Evolutionary conservation across 1,284 basidiomycete species (phyloP).

Genomic region (Ganoderma multipileum): DNA sequence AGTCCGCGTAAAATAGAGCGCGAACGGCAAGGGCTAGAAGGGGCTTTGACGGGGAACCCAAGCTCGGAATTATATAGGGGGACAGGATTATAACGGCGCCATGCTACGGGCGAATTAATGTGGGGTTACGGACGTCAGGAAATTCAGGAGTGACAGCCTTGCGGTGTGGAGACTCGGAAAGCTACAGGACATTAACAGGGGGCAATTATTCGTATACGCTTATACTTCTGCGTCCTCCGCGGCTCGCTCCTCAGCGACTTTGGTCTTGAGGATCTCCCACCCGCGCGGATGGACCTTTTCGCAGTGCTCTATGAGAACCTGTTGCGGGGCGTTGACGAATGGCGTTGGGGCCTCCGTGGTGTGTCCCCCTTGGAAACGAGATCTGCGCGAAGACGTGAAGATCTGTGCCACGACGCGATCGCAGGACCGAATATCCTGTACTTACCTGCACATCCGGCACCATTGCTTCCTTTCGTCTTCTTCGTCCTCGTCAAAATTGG

Average conservation of each 20-base stretch:
- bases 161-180: not conserved
- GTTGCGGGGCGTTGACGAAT: conserved; percentile 38
- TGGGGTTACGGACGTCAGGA: not conserved
- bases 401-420: not conserved
- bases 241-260: conserved; percentile 20
- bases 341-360: conserved; percentile 40
- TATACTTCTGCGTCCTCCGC: conserved; percentile 9
- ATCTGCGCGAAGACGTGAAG: conserved; percentile 29
- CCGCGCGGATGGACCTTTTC: conserved; percentile 34
- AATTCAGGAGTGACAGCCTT: not conserved
- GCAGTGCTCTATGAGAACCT: conserved; percentile 39
- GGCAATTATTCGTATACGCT: not conserved
- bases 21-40: too few species aligned
- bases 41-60: not conserved
- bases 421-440: conserved; percentile 13
- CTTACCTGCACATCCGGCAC: conserved; percentile 62
- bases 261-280: conserved; percentile 33
- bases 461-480: conserved; percentile 42
- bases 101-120: not conserved
- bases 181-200: not conserved
- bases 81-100: not conserved
- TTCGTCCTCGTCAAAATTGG: conserved; percentile 41
- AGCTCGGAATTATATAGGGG: not conserved
- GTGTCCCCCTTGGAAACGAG: conserved; percentile 40
- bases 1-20: not conserved